phyloP scores from a whole-genome alignment of 805 yeast genomes.

The Candida ipomoeae region DNA sequence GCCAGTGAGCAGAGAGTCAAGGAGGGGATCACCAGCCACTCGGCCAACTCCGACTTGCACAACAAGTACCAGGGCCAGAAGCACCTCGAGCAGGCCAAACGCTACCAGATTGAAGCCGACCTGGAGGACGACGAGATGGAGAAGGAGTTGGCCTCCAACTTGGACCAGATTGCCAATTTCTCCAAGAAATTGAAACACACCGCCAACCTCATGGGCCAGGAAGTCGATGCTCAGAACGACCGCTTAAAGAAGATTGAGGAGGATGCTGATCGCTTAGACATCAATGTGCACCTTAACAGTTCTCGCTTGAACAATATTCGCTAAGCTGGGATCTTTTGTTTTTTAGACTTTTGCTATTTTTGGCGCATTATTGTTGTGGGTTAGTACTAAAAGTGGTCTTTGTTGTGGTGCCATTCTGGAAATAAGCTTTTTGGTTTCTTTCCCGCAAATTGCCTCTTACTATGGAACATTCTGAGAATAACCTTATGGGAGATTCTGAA shows the following conservation, averaged over 20 bases:
- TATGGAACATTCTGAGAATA: no score
- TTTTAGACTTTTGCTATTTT: not conserved
- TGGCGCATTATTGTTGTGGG: not conserved
- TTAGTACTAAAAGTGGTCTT: not conserved
- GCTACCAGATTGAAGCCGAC: conserved; percentile 83
- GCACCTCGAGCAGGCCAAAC: conserved; percentile 53
- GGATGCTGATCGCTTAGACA: conserved; percentile 79
- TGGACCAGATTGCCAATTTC: conserved; percentile 69
- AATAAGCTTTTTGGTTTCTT: not conserved
- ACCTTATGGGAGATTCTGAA: no score
- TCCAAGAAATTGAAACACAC: conserved; percentile 67
- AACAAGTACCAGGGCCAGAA: conserved; percentile 51
- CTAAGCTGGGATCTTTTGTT: conserved; percentile 12
- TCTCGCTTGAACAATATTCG: conserved; percentile 58
- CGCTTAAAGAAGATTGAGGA: conserved; percentile 75
- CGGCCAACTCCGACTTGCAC: conserved; percentile 32
- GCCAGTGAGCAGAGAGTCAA: conserved; percentile 67
- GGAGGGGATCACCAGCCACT: conserved; percentile 48
- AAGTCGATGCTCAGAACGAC: conserved; percentile 71
- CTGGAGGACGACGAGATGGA: conserved; percentile 92
- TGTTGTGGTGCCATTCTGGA: no score
- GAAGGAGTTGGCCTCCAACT: conserved; percentile 75
- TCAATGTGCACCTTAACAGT: conserved; percentile 74
- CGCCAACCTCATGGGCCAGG: conserved; percentile 71
- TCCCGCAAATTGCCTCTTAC: no score